Base-by-base conservation (phyloP, 495 filamentous ascomycete species). In the Rhizodiscina lignyota region DNA sequence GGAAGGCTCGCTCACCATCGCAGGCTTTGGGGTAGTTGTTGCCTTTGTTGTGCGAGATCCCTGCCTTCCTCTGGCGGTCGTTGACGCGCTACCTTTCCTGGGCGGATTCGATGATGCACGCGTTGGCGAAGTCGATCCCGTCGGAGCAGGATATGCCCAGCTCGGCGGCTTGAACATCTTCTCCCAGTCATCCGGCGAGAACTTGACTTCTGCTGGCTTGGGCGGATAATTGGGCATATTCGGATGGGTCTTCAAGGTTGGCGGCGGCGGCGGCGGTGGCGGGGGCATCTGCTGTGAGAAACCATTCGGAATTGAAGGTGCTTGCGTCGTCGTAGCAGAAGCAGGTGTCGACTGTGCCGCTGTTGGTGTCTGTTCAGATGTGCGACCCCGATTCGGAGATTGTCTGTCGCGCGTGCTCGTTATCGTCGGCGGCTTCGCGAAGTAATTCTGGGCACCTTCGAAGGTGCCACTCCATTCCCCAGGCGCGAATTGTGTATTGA, bases 401-500 rank as follows among this genome's bases (percentile, higher is more conserved):
- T 55, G 51, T n/a, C 50, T 43, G 3, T 56, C 44, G 38, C 55
- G 49, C 19, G 42, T 54, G 20, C 46, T 36, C 4, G 48, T 32
- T 31, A 49, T 37, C 13, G 26, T 29, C 18, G 35, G 38, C 10
- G 34, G 36, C 13, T 37, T 53, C 17, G 56, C 59, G 43, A 77
- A 68, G 46, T 67, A 68, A 22, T 69, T 66, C 3, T 59, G 48
- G 30, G 47, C 51, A 10, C 59, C 54, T 28, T 55, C 45, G 43
- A 79, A 67, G 38, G 62, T 70, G 17, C 62, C 66, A 26, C 60
- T 53, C 71, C 71, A 78, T 21, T 72, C 66, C 18, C 61, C 57
- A 0, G 73, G 64, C 8, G 68, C 70, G 48, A 80, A 82, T 32
- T 67, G 74, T 21, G 77, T 83, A 45, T 81, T 81, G 53, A 94